Conservation (phyloP, 441 rosid species). For the Daphne laureola region DNA sequence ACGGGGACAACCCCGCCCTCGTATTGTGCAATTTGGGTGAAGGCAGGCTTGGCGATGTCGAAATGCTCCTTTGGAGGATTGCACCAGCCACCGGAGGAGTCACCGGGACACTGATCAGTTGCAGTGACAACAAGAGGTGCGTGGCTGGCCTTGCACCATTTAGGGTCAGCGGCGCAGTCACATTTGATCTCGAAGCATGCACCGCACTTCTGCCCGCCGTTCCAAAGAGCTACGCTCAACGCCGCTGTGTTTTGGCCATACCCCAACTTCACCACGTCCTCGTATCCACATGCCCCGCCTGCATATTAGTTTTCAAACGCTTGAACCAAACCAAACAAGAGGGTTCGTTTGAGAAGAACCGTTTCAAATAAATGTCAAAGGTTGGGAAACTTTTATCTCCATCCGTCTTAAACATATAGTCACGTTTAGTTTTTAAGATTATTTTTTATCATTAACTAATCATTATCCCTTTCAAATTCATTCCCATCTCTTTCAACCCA, state of each 20-base stretch:
- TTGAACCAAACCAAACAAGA: too few relatives aligned
- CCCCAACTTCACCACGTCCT: constrained; percentile 32
- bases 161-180: constrained; percentile 11
- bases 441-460: too few relatives aligned
- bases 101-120: constrained; percentile 50
- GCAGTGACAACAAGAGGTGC: constrained; percentile 38
- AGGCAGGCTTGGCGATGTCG: constrained; percentile 42
- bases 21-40: constrained; percentile 30
- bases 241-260: constrained; percentile 45
- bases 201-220: constrained; percentile 39
- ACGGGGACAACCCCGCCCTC: constrained; percentile 36
- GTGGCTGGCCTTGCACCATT: constrained; percentile 44
- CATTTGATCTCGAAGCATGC: constrained; percentile 51
- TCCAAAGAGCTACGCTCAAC: constrained; percentile 34
- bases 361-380: too few relatives aligned
- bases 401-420: too few relatives aligned
- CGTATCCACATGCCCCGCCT: constrained; percentile 58
- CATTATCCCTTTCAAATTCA: too few relatives aligned
- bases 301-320: neutral
- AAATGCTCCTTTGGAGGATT: constrained; percentile 43
- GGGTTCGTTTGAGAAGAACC: too few relatives aligned
- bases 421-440: too few relatives aligned
- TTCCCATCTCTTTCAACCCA: too few relatives aligned
- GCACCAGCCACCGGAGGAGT: constrained; percentile 52
- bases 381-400: too few relatives aligned